Evolutionary conservation across 768 basidiomycete genomes (phyloP).

Genomic region (Neoboletus magnificus): DNA sequence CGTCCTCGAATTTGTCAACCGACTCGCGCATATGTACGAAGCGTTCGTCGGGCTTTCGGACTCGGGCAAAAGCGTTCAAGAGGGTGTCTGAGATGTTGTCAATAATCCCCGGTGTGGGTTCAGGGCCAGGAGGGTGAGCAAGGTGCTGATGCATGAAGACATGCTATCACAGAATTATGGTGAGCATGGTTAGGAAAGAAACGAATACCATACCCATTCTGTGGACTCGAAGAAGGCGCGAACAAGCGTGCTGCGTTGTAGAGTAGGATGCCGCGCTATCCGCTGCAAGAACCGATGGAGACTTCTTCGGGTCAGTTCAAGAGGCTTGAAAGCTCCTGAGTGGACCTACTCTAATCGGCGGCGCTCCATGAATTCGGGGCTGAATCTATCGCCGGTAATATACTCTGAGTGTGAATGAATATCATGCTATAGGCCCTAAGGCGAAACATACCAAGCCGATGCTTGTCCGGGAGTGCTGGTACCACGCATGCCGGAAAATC

Average conservation of each 20-base stretch:
- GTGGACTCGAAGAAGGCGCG: conserved; percentile 94
- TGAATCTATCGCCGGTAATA: conserved; percentile 95
- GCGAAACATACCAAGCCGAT: conserved; percentile 74
- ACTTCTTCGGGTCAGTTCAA: conserved; percentile 39
- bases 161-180: conserved; percentile 49
- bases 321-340: background rate
- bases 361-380: conserved; percentile 94
- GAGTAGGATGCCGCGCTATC: conserved; percentile 87
- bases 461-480: conserved; percentile 94
- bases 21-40: conserved; percentile 89
- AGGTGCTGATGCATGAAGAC: conserved; percentile 97
- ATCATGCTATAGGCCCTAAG: background rate
- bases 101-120: conserved; percentile 74
- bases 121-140: conserved; percentile 87
- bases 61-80: conserved; percentile 91
- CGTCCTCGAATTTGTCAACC: conserved; percentile 96
- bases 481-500: conserved; percentile 99
- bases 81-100: conserved; percentile 96
- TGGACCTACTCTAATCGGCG: conserved; percentile 75
- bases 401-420: conserved; percentile 61
- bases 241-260: conserved; percentile 88
- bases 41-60: conserved; percentile 95
- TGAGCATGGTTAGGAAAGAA: background rate
- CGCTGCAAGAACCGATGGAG: conserved; percentile 91
- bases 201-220: conserved; percentile 79